Percentiles rank a stretch among this genome's conserved stretches.
Evolutionary conservation across 805 yeast genomes (phyloP).

Genomic region (Ogataea minuta): DNA sequence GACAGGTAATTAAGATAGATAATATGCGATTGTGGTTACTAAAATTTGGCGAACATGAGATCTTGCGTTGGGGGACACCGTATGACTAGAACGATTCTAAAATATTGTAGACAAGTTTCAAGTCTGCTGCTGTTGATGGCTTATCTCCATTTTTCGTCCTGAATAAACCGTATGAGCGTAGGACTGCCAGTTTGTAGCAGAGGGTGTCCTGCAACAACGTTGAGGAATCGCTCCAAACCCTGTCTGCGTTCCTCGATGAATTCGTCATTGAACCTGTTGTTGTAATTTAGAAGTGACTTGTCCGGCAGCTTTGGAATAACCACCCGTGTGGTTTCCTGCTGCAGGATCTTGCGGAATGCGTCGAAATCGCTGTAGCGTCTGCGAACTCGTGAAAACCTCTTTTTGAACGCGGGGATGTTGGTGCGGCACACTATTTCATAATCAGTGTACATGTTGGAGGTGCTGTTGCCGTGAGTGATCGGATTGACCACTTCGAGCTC

Average conservation of each 20-base stretch:
- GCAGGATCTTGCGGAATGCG: constrained; percentile 67
- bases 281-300: constrained; percentile 56
- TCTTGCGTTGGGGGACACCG: too few relatives aligned
- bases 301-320: constrained; percentile 88
- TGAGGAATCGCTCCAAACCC: constrained; percentile 78
- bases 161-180: constrained; percentile 77
- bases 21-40: neutral
- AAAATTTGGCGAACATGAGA: neutral
- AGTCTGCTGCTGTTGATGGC: neutral
- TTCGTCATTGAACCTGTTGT: constrained; percentile 74
- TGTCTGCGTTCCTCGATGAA: constrained; percentile 79
- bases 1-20: too few relatives aligned
- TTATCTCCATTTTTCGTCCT: constrained; percentile 78
- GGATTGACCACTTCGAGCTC: constrained; percentile 89
- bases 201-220: constrained; percentile 88
- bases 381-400: constrained; percentile 63
- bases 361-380: constrained; percentile 91
- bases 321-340: constrained; percentile 74
- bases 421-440: constrained; percentile 89
- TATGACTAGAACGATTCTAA: too few relatives aligned
- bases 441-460: constrained; percentile 72
- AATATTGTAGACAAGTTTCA: too few relatives aligned
- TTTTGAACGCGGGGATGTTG: constrained; percentile 83
- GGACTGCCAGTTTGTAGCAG: constrained; percentile 83
- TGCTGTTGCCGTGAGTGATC: constrained; percentile 63